Evolutionary conservation across 2,329 filamentous ascomycete genomes (phyloP), one percentile per base, ranked within the genome.

Genomic region (Neocucurbitaria cava): DNA sequence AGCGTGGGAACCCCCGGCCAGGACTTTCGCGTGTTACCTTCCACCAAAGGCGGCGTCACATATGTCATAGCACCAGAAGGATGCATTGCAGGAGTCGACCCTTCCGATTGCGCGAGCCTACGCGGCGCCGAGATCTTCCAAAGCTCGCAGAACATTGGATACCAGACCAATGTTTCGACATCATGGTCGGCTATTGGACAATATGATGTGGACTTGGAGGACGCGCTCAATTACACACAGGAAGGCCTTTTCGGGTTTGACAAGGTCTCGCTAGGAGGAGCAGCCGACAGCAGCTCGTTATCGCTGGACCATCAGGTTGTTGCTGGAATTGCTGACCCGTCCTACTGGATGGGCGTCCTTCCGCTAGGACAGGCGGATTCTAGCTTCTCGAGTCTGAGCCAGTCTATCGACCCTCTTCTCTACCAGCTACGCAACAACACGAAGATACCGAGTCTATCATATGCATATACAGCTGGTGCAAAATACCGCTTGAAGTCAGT

Each of bases 1-100:
- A 70, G 65, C 41, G 72, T 78, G 1, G 77, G 77, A 3, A 74
- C 68, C 30, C 76, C 76, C 23, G 70, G 68, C 23, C 76, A 78
- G 51, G 71, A 76, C 33, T 73, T 76, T 26, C 66, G 71, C n/a
- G 67, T 76, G 7, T 57, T 74, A 24, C 66, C 73, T 5, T 73
- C 74, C 10, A 73, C 72, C n/a, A 63, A 73, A 52, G 54, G 72
- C 54, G 57, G 62, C 51, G 57, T 69, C 61, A 68, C 71, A 46
- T 64, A 66, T 50, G 61, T 74, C 18, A 54, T 75, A 38, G 54
- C 67, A 7, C 73, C 75, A 9, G 74, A 73, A 7, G 73, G 71
- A n/a, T 77, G 74, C 36, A 44, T 69, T 17, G 65, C 56, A 46
- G 64, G 57, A 24, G 45, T 58, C 23, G 69, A 73, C 47, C 69